Percentiles rank a stretch among this genome's conserved stretches.
Evolutionary conservation across 768 basidiomycete species (phyloP).

Genomic region (Auricularia sp.): DNA sequence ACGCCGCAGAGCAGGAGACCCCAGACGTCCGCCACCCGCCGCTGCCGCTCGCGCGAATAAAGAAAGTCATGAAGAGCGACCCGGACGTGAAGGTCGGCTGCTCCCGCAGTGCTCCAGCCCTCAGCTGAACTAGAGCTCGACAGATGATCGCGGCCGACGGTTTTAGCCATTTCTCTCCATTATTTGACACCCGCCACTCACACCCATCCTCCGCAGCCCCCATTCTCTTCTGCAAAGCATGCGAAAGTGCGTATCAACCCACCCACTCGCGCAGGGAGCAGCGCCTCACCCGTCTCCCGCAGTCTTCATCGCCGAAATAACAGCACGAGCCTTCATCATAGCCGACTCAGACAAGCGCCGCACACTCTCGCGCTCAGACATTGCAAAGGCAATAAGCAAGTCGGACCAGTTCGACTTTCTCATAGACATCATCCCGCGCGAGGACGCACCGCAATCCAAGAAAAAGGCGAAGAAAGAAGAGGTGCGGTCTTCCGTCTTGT

Average conservation of each 20-base stretch:
- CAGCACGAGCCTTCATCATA: conserved; percentile 88
- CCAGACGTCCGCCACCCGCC: conserved; percentile 83
- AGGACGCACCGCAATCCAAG: conserved; percentile 31
- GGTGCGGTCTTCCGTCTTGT: neutral
- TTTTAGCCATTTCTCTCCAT: conserved; percentile 23
- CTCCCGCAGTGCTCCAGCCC: conserved; percentile 3
- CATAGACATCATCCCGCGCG: conserved; percentile 90
- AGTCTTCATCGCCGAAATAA: conserved; percentile 98
- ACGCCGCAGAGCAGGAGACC: conserved; percentile 77
- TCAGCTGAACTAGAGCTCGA: neutral
- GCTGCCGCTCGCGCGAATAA: conserved; percentile 88
- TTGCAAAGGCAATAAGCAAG: conserved; percentile 84
- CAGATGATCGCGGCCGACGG: conserved; percentile 99
- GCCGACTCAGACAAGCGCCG: conserved; percentile 93
- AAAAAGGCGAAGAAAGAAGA: neutral
- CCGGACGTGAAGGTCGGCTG: conserved; percentile 78
- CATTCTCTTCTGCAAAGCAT: conserved; percentile 94
- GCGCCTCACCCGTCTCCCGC: conserved; percentile 2
- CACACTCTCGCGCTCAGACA: conserved; percentile 88
- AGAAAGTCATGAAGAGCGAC: conserved; percentile 99
- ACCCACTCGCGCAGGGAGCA: neutral
- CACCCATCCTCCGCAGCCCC: conserved; percentile 45
- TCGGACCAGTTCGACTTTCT: conserved; percentile 97
- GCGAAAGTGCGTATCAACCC: conserved; percentile 67
- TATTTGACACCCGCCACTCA: neutral